Evolutionary conservation across 1,139 yeast species (phyloP).

Genomic region (Suhomyces bolitotheri): DNA sequence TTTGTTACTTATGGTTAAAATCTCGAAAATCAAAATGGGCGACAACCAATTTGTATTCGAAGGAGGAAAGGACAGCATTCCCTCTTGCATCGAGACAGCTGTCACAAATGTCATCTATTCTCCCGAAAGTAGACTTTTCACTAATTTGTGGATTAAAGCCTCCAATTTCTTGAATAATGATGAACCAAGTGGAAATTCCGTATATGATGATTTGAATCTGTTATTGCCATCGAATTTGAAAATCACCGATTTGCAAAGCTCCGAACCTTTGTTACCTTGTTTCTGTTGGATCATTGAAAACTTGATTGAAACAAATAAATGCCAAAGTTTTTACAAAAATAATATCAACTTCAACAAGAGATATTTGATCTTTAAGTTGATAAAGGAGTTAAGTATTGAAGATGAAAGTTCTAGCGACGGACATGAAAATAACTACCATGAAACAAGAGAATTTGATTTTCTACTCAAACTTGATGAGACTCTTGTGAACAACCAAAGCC

Average conservation of each 20-base stretch:
- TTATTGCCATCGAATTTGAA: conserved; percentile 38
- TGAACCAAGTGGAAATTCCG: conserved; percentile 20
- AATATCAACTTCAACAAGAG: conserved; percentile 46
- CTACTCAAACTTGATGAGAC: conserved; percentile 45
- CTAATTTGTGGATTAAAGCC: conserved; percentile 63
- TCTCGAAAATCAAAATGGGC: conserved; percentile 69
- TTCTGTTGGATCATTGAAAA: conserved; percentile 65
- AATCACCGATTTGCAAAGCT: conserved; percentile 29
- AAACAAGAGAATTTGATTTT: conserved; percentile 48
- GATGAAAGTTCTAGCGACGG: conserved; percentile 26
- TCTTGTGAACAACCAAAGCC: conserved; percentile 28
- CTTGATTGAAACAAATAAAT: conserved; percentile 37
- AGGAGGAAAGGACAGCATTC: conserved; percentile 53
- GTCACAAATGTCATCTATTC: conserved; percentile 71
- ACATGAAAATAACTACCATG: conserved; percentile 32
- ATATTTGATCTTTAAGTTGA: conserved; percentile 42
- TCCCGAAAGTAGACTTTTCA: conserved; percentile 75
- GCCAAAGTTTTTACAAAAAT: conserved; percentile 34
- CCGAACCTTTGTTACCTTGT: conserved; percentile 64
- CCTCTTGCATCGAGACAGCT: conserved; percentile 85
- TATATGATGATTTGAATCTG: conserved; percentile 33
- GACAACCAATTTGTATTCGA: conserved; percentile 58
- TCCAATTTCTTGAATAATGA: conserved; percentile 36
- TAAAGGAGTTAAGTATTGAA: conserved; percentile 45
- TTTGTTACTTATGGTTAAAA: conserved; percentile 64